phyloP scores from a whole-genome alignment of 2,329 filamentous ascomycete genomes.

The Tolypocladium capitatum region DNA sequence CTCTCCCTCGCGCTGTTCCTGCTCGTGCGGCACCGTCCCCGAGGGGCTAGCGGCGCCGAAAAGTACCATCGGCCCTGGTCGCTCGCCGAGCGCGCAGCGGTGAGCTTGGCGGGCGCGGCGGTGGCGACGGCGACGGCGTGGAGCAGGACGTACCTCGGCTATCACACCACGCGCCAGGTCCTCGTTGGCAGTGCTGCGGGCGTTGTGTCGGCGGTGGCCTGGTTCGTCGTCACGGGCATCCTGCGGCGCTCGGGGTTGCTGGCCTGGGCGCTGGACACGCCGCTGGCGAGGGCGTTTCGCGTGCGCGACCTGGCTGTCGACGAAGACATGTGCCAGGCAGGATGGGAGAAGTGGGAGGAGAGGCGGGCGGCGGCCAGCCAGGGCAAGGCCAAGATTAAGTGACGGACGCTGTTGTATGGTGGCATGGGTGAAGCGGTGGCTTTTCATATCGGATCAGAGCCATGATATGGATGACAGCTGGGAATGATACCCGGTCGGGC shows the following conservation, averaged over 20 bases:
- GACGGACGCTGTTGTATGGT: neutral
- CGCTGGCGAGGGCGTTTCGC: constrained; percentile 51
- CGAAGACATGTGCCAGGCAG: constrained; percentile 81
- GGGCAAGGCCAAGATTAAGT: constrained; percentile 19
- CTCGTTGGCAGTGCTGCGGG: constrained; percentile 66
- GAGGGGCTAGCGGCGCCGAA: constrained; percentile 9
- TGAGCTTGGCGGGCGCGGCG: constrained; percentile 40
- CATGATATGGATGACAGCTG: neutral
- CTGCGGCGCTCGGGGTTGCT: constrained; percentile 57
- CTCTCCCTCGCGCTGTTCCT: constrained; percentile 76
- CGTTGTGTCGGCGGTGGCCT: constrained; percentile 53
- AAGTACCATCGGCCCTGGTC: constrained; percentile 36
- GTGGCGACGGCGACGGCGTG: constrained; percentile 59
- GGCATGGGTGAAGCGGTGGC: neutral
- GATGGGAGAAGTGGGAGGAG: constrained; percentile 84
- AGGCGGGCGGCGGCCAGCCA: constrained; percentile 21
- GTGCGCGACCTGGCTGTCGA: constrained; percentile 73
- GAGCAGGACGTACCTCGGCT: constrained; percentile 81
- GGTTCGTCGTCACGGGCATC: constrained; percentile 63
- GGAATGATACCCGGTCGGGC: neutral
- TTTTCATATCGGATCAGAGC: neutral
- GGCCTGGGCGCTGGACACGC: constrained; percentile 56
- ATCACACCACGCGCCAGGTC: constrained; percentile 83
- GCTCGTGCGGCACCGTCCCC: constrained; percentile 60
- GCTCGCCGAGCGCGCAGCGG: constrained; percentile 42